These are phyloP conservation scores for Eucalyptus rudis DNA, from an alignment of 345 rosid species.

Conservation along the genomic window DNA sequence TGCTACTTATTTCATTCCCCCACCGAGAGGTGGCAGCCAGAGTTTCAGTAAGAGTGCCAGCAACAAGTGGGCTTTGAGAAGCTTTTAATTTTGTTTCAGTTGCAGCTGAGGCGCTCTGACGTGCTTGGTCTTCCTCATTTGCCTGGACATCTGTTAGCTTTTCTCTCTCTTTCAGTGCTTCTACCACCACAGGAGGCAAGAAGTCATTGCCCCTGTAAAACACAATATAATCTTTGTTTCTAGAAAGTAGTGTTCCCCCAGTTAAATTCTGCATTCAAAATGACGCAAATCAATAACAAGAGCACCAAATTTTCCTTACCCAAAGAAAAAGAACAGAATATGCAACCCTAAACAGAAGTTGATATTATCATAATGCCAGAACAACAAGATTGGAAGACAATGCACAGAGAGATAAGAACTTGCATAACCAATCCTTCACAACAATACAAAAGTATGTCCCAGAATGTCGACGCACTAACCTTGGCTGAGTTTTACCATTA, in stretches of 20 bases:
- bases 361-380: not conserved
- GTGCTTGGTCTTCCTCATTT: slow-evolving; percentile 69
- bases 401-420: not conserved
- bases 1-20: slow-evolving; percentile 44
- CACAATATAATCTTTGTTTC: slow-evolving; percentile 85
- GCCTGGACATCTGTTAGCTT: slow-evolving; percentile 35
- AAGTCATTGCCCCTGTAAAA: slow-evolving; percentile 94
- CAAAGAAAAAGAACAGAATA: not conserved
- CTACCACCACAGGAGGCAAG: slow-evolving; percentile 54
- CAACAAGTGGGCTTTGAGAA: slow-evolving; percentile 30
- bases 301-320: not conserved
- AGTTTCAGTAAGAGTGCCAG: slow-evolving; percentile 91
- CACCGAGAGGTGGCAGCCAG: slow-evolving; percentile 70
- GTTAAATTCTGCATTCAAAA: slow-evolving; percentile 54
- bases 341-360: not conserved
- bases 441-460: not conserved
- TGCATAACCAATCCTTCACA: not conserved
- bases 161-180: slow-evolving; percentile 50
- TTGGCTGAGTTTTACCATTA: not conserved
- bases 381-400: not conserved
- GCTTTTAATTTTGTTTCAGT: slow-evolving; percentile 15
- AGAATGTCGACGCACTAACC: not conserved
- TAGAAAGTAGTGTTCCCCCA: slow-evolving; percentile 68
- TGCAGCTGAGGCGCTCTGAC: slow-evolving; percentile 29
- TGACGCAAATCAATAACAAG: not conserved